Conservation (phyloP, 768 basidiomycete species). For the Leccinellum luteum region DNA sequence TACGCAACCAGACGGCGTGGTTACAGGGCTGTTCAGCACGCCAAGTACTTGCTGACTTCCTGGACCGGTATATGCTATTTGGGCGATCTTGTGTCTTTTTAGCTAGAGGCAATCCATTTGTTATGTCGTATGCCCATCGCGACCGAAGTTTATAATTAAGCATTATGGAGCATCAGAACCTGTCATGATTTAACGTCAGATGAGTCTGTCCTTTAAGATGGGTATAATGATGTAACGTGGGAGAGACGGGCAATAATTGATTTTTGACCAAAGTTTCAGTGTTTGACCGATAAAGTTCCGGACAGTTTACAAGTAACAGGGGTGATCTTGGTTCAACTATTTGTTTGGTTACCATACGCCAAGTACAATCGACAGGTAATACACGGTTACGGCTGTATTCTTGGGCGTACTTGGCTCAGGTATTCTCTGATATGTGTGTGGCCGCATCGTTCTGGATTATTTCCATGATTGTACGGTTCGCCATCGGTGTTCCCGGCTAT, state of each 20-base stretch:
- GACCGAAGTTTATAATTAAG: background rate
- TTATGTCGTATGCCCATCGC: background rate
- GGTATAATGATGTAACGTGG: no score
- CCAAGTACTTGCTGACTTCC: background rate
- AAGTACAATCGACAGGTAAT: slow-evolving; percentile 5
- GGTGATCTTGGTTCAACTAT: background rate
- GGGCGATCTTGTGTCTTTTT: background rate
- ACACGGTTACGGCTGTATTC: slow-evolving; percentile 1
- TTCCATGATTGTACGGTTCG: slow-evolving; percentile 39
- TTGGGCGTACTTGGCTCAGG: background rate
- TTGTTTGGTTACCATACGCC: background rate
- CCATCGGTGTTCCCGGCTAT: slow-evolving; percentile 35
- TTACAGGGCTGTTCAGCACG: background rate
- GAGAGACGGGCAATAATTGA: background rate
- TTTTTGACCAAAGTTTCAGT: background rate
- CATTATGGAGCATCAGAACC: background rate
- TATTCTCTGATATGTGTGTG: background rate
- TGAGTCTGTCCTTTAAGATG: no score
- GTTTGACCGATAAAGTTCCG: background rate
- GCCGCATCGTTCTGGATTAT: slow-evolving; percentile 5
- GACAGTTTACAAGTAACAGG: background rate
- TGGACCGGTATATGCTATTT: background rate
- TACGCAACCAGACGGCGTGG: no score
- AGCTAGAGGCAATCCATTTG: background rate
- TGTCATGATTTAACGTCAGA: background rate